Evolutionary conservation across 305 asterid genomes (phyloP).

Genomic region (Solanum hybrid): DNA sequence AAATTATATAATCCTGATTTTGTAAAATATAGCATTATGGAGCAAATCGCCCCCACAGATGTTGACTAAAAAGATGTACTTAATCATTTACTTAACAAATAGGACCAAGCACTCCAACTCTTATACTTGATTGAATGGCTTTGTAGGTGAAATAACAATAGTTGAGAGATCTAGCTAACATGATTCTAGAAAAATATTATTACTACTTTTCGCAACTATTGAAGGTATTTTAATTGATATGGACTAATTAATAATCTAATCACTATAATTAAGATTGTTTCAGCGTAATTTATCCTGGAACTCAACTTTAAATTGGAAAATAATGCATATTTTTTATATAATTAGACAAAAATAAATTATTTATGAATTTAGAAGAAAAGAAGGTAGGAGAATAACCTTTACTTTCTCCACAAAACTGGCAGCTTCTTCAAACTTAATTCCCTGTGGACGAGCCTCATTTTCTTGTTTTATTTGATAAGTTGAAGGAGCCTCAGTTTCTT

Average conservation of each 20-base stretch:
- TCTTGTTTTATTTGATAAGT: neutral
- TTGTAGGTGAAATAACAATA: neutral
- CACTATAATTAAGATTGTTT: neutral
- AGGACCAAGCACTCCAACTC: too few relatives aligned
- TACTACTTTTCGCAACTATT: neutral
- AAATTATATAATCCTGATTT: too few relatives aligned
- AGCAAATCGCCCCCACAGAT: too few relatives aligned
- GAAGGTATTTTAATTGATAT: too few relatives aligned
- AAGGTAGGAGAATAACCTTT: conserved; percentile 40
- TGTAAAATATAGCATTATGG: too few relatives aligned
- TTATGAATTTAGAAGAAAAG: neutral
- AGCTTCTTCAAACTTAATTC: conserved; percentile 59
- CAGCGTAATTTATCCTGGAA: neutral
- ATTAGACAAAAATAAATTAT: neutral
- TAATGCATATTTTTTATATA: neutral
- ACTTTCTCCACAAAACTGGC: conserved; percentile 75
- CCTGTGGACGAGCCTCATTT: neutral
- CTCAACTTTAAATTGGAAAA: neutral
- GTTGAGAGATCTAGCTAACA: neutral
- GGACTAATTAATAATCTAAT: neutral
- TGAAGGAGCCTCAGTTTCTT: neutral
- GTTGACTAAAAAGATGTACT: too few relatives aligned
- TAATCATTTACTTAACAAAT: too few relatives aligned
- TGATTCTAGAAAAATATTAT: neutral
- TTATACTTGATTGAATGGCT: neutral